Evolutionary conservation across 2,329 filamentous ascomycete species (phyloP).

Genomic region (Cercospora nicotianae): DNA sequence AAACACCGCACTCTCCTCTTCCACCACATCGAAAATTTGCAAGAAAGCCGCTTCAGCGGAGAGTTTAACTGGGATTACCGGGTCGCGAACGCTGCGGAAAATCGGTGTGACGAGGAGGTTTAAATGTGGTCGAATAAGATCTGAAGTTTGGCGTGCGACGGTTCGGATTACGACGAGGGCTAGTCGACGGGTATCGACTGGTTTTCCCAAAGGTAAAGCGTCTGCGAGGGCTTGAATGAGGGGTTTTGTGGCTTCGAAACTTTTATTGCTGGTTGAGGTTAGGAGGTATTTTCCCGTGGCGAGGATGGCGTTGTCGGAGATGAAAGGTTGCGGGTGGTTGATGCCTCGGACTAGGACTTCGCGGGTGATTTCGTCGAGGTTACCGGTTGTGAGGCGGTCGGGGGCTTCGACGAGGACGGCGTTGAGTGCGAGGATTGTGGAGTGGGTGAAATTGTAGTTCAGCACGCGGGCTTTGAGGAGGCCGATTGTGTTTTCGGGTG

Average conservation of each 20-base stretch:
- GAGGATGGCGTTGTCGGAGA: constrained; percentile 84
- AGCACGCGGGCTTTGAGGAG: constrained; percentile 74
- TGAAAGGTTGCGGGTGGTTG: constrained; percentile 60
- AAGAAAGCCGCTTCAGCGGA: constrained; percentile 94
- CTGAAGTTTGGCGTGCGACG: constrained; percentile 73
- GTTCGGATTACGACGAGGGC: constrained; percentile 87
- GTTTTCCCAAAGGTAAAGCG: constrained; percentile 73
- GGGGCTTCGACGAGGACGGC: constrained; percentile 82
- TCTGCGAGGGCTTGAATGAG: constrained; percentile 76
- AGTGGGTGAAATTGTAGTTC: constrained; percentile 69
- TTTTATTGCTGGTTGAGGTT: constrained; percentile 61
- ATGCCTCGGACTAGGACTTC: constrained; percentile 80
- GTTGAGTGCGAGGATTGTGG: constrained; percentile 84
- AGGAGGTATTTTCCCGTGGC: constrained; percentile 90
- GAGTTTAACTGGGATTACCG: constrained; percentile 91
- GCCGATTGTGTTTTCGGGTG: constrained; percentile 64
- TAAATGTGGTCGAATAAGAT: constrained; percentile 79
- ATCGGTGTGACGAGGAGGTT: constrained; percentile 76
- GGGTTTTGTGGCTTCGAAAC: constrained; percentile 73
- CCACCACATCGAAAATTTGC: constrained; percentile 83
- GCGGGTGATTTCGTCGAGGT: constrained; percentile 71
- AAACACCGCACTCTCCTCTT: constrained; percentile 81
- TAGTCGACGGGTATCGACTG: constrained; percentile 80
- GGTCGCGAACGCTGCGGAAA: constrained; percentile 86
- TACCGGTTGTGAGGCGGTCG: constrained; percentile 64